Conservation (phyloP, 73 alveolate species). For the Paramecium sexaurelia region DNA sequence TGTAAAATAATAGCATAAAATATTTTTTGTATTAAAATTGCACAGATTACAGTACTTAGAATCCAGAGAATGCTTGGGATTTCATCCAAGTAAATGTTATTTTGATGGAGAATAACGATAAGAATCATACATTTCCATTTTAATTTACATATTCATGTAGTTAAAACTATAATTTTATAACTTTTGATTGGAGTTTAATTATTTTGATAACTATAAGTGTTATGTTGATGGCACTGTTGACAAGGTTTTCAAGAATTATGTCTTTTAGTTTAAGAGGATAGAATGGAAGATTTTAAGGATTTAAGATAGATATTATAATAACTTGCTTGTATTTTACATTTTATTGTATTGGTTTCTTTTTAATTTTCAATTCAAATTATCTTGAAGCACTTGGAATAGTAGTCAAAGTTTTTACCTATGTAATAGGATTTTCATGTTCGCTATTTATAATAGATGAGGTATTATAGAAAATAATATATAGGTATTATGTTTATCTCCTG, state of each 20-base stretch:
- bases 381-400: background rate
- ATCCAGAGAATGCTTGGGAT: background rate
- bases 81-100: background rate
- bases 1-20: background rate
- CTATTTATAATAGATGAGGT: conserved; percentile 31
- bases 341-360: background rate
- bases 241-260: background rate
- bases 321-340: background rate
- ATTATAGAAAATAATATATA: background rate
- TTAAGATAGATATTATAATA: background rate
- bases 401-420: background rate
- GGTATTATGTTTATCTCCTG: background rate
- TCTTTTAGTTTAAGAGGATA: background rate
- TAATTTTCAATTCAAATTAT: background rate
- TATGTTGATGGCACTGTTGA: background rate
- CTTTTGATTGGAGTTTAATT: conserved; percentile 54
- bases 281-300: background rate
- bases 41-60: background rate
- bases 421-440: conserved; percentile 6
- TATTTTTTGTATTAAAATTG: background rate
- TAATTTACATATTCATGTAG: background rate
- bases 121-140: background rate
- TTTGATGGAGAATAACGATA: background rate
- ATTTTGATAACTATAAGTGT: background rate
- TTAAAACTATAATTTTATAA: background rate